Evolutionary conservation across 2,329 filamentous ascomycete genomes (phyloP), one percentile per base, ranked within the genome.

Genomic region (Talaromyces sp.): DNA sequence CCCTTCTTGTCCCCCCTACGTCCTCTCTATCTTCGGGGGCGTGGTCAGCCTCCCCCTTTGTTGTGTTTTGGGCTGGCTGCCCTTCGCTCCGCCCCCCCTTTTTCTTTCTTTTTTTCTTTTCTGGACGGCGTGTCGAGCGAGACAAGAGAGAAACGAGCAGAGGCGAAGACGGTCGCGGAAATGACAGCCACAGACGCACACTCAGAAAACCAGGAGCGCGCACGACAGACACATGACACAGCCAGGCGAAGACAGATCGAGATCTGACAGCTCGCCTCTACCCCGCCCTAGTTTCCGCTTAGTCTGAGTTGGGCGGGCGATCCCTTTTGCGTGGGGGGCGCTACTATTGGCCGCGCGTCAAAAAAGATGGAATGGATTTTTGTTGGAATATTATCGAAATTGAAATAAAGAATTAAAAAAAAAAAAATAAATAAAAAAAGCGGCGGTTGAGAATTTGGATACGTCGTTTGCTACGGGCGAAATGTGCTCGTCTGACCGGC

Each of bases 251-350:
- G 52, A 21, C 55, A 46, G 59, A 61, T 58, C 59, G 55, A 58
- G 59, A 61, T 61, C 59, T 61, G 59, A 61, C 59, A 61, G 59
- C 59, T 61, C 52, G 58, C 59, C 50, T 5, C 58, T 61, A 61
- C 59, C 59, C 59, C 59, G 59, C 59, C 57, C 59, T 61, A 61
- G 55, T 61, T 24, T 58, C 31, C 55, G 13, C 21, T 55, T 60
- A 55, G 56, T 27, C 38, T 50, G 59, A 41, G 51, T 41, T 61
- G 50, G 51, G 17, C 56, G 57, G 59, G 59, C 54, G 59, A 61
- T 58, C 55, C 35, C 13, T 17, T 24, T 57, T 54, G 31, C 49
- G 35, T 58, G 55, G 31, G 55, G 59, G 58, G 55, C 24, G 8
- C 35, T 26, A 50, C n/a, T 19, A 60, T 60, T 60, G 59, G 55